Conservation (phyloP, 2,329 filamentous ascomycete genomes). For the Stemphylium lycopersici region DNA sequence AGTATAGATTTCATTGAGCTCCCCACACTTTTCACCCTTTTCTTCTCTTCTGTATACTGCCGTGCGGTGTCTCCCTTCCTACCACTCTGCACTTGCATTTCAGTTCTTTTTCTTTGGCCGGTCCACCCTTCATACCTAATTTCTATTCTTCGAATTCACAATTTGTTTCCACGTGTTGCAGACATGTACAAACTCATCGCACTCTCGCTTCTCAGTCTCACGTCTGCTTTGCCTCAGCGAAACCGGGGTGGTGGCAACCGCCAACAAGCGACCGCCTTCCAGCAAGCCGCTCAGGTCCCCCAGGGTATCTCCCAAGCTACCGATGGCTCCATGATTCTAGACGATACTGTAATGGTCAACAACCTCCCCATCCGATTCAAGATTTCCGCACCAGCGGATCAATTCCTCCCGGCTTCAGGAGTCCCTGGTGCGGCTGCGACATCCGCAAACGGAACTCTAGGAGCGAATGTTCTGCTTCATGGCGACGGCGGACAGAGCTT, state of each 20-base stretch:
- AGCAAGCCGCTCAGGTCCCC: slow-evolving; percentile 44
- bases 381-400: slow-evolving; percentile 60
- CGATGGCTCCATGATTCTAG: slow-evolving; percentile 63
- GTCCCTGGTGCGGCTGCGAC: slow-evolving; percentile 55
- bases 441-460: slow-evolving; percentile 45
- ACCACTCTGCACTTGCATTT: not conserved
- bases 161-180: not conserved
- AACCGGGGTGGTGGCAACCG: slow-evolving; percentile 13
- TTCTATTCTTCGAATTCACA: slow-evolving; percentile 13
- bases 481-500: slow-evolving; percentile 66
- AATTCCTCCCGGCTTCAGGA: slow-evolving; percentile 59
- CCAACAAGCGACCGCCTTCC: slow-evolving; percentile 37
- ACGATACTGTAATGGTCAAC: slow-evolving; percentile 62
- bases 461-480: slow-evolving; percentile 64
- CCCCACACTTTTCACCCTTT: not conserved
- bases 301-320: slow-evolving; percentile 52
- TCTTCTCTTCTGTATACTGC: slow-evolving; percentile 13
- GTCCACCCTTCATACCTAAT: slow-evolving; percentile 32
- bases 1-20: not conserved
- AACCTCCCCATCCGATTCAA: slow-evolving; percentile 62
- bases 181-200: slow-evolving; percentile 20
- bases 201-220: slow-evolving; percentile 30
- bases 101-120: slow-evolving; percentile 27
- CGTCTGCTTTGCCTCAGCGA: slow-evolving; percentile 33
- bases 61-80: slow-evolving; percentile 7